Evolutionary conservation across 192 early-diverging fungal species (phyloP).

Genomic region (Kickxella alabastrina): DNA sequence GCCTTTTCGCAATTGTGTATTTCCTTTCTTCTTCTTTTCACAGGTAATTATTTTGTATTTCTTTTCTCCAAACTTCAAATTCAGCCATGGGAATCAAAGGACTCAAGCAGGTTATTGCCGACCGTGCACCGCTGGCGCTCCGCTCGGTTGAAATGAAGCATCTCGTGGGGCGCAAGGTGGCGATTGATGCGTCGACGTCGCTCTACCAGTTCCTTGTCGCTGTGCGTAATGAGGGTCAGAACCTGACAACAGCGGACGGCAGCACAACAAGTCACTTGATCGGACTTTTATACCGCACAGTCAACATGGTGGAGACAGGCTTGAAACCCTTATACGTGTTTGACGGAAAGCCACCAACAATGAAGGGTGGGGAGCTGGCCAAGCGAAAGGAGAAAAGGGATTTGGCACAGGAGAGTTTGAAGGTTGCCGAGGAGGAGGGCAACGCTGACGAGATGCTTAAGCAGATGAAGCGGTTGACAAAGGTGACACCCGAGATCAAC

Average conservation of each 20-base stretch:
- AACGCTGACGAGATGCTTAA: constrained; percentile 79
- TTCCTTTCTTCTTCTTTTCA: background rate
- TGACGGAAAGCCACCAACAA: constrained; percentile 91
- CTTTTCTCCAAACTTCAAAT: background rate
- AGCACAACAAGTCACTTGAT: constrained; percentile 96
- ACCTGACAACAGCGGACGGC: constrained; percentile 83
- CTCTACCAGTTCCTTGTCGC: constrained; percentile 99
- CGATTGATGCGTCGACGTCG: constrained; percentile 96
- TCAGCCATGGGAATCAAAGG: constrained; percentile 74
- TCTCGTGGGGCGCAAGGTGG: constrained; percentile 92
- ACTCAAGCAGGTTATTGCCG: constrained; percentile 86
- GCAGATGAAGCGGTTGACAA: constrained; percentile 81
- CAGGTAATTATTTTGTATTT: background rate
- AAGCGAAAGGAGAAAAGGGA: constrained; percentile 70
- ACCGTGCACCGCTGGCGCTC: constrained; percentile 82
- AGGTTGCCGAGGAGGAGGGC: constrained; percentile 70
- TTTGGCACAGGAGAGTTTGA: constrained; percentile 63
- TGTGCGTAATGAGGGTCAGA: constrained; percentile 86
- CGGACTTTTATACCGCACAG: constrained; percentile 94
- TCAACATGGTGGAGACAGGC: constrained; percentile 94
- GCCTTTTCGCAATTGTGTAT: background rate
- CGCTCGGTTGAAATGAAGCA: constrained; percentile 80
- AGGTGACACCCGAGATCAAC: constrained; percentile 92
- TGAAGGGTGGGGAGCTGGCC: constrained; percentile 87
- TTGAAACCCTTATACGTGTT: constrained; percentile 97